Conservation (phyloP, 106 monocot species). For the Hemerocallis citrina region DNA sequence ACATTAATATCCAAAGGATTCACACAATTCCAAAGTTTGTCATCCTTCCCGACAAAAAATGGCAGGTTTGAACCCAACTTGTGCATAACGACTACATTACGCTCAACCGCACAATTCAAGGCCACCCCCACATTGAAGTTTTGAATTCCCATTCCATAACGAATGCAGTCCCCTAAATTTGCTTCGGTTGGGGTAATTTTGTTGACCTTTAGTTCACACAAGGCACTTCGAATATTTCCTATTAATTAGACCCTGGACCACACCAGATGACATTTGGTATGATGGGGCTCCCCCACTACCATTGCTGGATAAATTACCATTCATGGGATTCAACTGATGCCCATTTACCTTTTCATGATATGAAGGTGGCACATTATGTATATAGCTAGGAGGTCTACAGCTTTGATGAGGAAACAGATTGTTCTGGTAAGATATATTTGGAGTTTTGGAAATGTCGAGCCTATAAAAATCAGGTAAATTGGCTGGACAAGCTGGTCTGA, state of each 20-base stretch:
- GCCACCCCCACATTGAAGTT: slow-evolving; percentile 42
- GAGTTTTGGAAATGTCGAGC: slow-evolving; percentile 17
- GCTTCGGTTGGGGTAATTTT: slow-evolving; percentile 52
- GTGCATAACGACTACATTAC: slow-evolving; percentile 33
- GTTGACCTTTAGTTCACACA: slow-evolving; percentile 38
- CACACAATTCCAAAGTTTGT: slow-evolving; percentile 59
- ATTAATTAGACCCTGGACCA: slow-evolving; percentile 12
- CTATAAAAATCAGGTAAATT: slow-evolving; percentile 26
- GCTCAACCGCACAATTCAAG: slow-evolving; percentile 32
- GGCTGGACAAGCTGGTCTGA: slow-evolving; percentile 5
- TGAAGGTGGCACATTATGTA: background rate
- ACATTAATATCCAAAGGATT: slow-evolving; percentile 45
- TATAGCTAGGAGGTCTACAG: background rate
- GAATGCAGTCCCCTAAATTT: slow-evolving; percentile 62
- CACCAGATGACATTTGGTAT: slow-evolving; percentile 5
- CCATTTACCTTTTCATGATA: slow-evolving; percentile 25
- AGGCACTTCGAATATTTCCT: slow-evolving; percentile 37
- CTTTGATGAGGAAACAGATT: background rate
- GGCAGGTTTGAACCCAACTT: slow-evolving; percentile 27
- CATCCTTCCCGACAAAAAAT: slow-evolving; percentile 40
- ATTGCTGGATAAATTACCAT: slow-evolving; percentile 7
- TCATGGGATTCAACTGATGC: background rate
- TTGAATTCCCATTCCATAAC: slow-evolving; percentile 38
- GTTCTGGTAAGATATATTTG: slow-evolving; percentile 16
- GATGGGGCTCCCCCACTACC: slow-evolving; percentile 8